Base-by-base conservation (phyloP, 257 asterid species). In the Nicotiana noctiflora region DNA sequence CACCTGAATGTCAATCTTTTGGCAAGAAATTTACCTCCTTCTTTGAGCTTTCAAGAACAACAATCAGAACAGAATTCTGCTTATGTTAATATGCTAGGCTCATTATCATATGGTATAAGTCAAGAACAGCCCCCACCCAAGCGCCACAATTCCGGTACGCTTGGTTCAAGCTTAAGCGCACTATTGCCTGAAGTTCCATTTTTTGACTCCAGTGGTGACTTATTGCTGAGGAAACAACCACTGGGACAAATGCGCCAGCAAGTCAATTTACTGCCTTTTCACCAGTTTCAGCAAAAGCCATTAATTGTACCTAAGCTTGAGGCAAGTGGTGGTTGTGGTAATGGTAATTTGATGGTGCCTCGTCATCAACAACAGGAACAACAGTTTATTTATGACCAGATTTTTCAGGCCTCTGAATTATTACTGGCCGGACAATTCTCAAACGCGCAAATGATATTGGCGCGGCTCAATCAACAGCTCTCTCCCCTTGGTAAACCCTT, bases 381-480 rank as follows among this genome's bases (percentile, higher is more conserved):
- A 13, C 88, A 86, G 81, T 52, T 82, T 53, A 76, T 89, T 12
- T 85, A 82, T 19, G 91, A 88, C 65, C 87, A 84, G 77, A 72
- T 89, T 21, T 86, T 29, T 18, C 83, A 86, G 89, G 93, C 91
- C 44, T 84, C 85, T 4, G 93, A 89, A 76, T 78, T 81, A 63
- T 79, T 85, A 70, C 84, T 82, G 75, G 81, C 90, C 75, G 90
- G 93, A 68, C 86, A 84, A 65, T 86, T 86, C 88, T 82, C 88
- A 64, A 81, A 84, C 87, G 91, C 90, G 87, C 89, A 86, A 80
- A 83, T 83, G 91, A 88, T 88, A 88, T 88, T 88, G 91, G 88
- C 91, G 91, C 89, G 91, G 91, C 91, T 88, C 91, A 88, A 88
- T 88, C 91, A 88, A 81, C 84, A 83, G 83, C 85, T 87, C 77